These are phyloP conservation scores for Lathyrus oleraceus DNA, from an alignment of 306 rosid genomes.

Conservation along the genomic window DNA sequence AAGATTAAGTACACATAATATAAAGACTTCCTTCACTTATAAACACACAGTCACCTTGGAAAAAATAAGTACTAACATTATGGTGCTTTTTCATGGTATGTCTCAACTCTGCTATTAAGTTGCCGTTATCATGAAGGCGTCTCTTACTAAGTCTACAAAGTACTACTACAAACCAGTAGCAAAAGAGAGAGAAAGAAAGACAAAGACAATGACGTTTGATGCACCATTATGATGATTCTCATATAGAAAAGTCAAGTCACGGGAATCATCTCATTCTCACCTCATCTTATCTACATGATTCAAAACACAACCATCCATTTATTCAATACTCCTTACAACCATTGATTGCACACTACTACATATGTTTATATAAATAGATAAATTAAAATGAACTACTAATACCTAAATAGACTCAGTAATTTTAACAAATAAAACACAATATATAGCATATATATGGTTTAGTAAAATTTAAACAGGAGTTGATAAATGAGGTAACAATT, in stretches of 20 bases:
- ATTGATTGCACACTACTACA: background rate
- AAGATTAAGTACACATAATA: too few species aligned
- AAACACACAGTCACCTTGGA: too few species aligned
- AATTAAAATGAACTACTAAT: too few species aligned
- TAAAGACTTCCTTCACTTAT: too few species aligned
- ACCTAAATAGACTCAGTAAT: too few species aligned
- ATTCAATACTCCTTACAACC: background rate
- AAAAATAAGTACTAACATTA: too few species aligned
- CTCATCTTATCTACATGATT: background rate
- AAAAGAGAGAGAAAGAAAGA: background rate
- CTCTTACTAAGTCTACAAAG: background rate
- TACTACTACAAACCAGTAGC: too few species aligned
- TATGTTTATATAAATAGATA: too few species aligned
- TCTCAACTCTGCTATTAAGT: background rate
- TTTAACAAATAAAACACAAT: too few species aligned
- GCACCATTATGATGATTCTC: background rate
- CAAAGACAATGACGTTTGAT: background rate
- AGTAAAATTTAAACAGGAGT: too few species aligned
- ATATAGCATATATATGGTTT: too few species aligned
- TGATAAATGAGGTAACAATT: background rate
- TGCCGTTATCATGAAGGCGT: background rate
- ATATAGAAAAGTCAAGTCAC: slow-evolving; percentile 9
- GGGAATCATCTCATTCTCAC: background rate
- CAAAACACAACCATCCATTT: background rate
- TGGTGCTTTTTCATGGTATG: background rate